Base-by-base conservation (phyloP, 768 basidiomycete species). In the Lepiota venenata region DNA sequence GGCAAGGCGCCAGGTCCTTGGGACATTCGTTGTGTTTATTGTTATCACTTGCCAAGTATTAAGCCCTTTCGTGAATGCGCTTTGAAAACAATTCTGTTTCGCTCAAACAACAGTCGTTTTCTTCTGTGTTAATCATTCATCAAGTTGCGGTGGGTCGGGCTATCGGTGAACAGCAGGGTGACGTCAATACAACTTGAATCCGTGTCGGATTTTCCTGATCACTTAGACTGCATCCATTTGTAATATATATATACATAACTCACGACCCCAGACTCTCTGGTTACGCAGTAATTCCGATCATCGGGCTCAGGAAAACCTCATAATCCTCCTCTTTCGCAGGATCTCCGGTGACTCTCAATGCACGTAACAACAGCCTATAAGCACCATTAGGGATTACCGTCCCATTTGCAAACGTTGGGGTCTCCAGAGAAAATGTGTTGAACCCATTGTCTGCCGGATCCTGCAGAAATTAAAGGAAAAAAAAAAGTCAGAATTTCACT, bases 251-350 rank as follows among this genome's bases (percentile, higher is more conserved):
- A 52, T n/a, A 14, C 12, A 9, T 3, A 4, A 15, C 27, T 32
- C 22, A 27, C 40, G 12, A n/a, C 39, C 50, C n/a, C 20, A 40
- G 9, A 50, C 5, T 16, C 79, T 42, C 69, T 69, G 66, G 74
- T 75, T 35, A 80, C 79, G 44, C 61, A 80, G 76, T 16, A 82
- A 83, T 64, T 76, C 84, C 58, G 77, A 72, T 58, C 46, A 77
- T 64, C 11, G 75, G 74, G 53, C 77, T 76, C 55, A 78, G 61
- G 72, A 71, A 80, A 45, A 70, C 73, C 51, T 80, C 77, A 47
- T 71, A 78, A 57, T 79, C 75, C 21, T 65, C 68, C 56, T 77
- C 71, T 16, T 66, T 71, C n/a, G 57, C 64, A 20, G 72, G 65
- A 52, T 79, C 58, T 0, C 76, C 77, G 8, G 76, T 76, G 4